Evolutionary conservation across 129 eudicot genomes (phyloP), one percentile per base, ranked within the genome.

Genomic region (Pulicaria dysenterica): DNA sequence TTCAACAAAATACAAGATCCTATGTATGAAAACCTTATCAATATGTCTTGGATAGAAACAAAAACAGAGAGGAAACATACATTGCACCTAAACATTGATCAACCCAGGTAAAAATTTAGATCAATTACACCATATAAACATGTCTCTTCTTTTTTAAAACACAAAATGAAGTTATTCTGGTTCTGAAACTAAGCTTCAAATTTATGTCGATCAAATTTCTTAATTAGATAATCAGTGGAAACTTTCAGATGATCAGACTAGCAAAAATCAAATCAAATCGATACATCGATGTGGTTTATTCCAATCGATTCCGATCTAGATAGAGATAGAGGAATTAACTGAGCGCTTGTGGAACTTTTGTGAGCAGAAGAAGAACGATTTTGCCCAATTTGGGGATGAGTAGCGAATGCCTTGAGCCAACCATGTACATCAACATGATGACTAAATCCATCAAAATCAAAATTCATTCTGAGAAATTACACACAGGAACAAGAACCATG

Each of bases 371-470:
- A 12, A 5, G 96, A 66, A 72, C 77, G 80, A 24, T 82, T 67
- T 85, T 88, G 82, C 40, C 98, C 98, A 67, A 94, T 94, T 80
- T 82, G 89, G 42, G 98, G 98, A 81, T 94, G 98, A 74, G 96
- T 91, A 9, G 94, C 81, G 74, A 94, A 94, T 9, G 98, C 98
- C 84, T 94, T 93, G 17, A 94, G 96, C 98, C 98, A 94, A 31
- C 97, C 97, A 79, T 67, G 74, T 8, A 90, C 97, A 81, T 94
- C 98, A 49, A 94, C 96, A 97, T 94, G 73, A 38, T 3, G 13
- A 51, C 13, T 10, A 58, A 58, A 68, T 54, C 46, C 4, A 67
- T 76, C 38, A 47, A 58, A 45, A 72, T 45, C 47, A 15, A 58
- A 60, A 41, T 34, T 47, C 8, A 58, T 70, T 56, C 53, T 0